Evolutionary conservation across 768 basidiomycete genomes (phyloP), one percentile per base, ranked within the genome.

Genomic region (Lactarius hengduanensis): DNA sequence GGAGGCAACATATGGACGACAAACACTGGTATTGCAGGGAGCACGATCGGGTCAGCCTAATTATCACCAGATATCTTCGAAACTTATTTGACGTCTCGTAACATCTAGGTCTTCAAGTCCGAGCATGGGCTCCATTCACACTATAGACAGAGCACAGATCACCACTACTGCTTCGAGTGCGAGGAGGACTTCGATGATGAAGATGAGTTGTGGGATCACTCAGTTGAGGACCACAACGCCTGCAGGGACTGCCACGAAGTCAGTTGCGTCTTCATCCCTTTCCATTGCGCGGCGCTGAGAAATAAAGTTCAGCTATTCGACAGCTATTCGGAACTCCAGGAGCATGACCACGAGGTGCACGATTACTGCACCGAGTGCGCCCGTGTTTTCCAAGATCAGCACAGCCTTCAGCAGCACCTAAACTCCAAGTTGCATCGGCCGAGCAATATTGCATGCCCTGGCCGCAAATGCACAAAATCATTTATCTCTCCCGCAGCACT

Each of bases 401-500:
- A 70, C 63, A 80, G 78, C 62, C 78, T 84, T 30, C 67, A 71
- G 13, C 32, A 80, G 75, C 89, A 90, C 73, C 72, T 84, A 61
- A 80, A 80, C 16, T 89, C 88, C 0, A 78, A 82, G 34, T 53
- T 75, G 11, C 89, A 90, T 72, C 73, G 74, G 9, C 74, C 80
- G 2, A 78, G 74, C 62, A 73, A 65, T 74, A 76, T 47, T 75
- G 67, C 75, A 66, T 36, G 81, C 72, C 75, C 77, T 0, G 77
- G 80, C 63, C 66, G 26, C 6, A 78, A 80, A 41, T 91, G 90
- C 71, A 74, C 64, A 0, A 68, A 68, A 22, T 69, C 62, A 1
- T 90, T 90, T 74, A 73, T 85, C 60, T 84, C 82, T 26, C 76
- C 70, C 54, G 80, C 87, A 11, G 83, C 86, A 11, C 77, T 91